These are phyloP conservation scores for Raffaelea deltoideospora DNA, from an alignment of 2,329 filamentous ascomycete species.

Conservation along the genomic window DNA sequence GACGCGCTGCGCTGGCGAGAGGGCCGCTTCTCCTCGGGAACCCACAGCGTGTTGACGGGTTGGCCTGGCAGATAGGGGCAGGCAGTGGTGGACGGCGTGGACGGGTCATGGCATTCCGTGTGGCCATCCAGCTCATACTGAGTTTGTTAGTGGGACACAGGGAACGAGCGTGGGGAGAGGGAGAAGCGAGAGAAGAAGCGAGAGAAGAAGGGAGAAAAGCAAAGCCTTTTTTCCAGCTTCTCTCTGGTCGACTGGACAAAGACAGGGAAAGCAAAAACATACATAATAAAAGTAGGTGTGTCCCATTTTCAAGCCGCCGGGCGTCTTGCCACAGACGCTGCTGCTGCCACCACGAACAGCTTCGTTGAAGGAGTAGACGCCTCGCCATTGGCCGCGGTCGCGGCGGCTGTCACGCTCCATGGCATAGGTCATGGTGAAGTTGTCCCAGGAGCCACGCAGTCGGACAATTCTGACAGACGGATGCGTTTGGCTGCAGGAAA, in stretches of 20 bases:
- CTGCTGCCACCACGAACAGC: slow-evolving; percentile 69
- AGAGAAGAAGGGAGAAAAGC: too few relatives aligned
- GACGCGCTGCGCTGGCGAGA: slow-evolving; percentile 49
- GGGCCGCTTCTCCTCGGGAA: slow-evolving; percentile 57
- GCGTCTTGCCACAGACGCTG: slow-evolving; percentile 30
- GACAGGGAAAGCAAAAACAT: slow-evolving; percentile 23
- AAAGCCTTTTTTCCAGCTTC: too few relatives aligned
- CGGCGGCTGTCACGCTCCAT: slow-evolving; percentile 70
- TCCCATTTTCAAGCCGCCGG: slow-evolving; percentile 80
- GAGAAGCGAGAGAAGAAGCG: slow-evolving; percentile 1
- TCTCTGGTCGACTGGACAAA: slow-evolving; percentile 5
- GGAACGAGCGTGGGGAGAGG: neutral
- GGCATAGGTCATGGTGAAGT: slow-evolving; percentile 63
- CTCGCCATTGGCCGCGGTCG: slow-evolving; percentile 66
- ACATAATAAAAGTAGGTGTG: slow-evolving; percentile 94
- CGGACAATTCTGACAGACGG: slow-evolving; percentile 54
- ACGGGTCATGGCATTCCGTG: slow-evolving; percentile 59
- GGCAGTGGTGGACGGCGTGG: slow-evolving; percentile 56
- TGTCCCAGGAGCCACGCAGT: slow-evolving; percentile 89
- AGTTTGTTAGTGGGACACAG: slow-evolving; percentile 11
- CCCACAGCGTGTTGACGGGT: slow-evolving; percentile 66
- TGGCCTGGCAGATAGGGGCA: slow-evolving; percentile 86
- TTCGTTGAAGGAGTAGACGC: slow-evolving; percentile 73
- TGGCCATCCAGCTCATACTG: slow-evolving; percentile 76
- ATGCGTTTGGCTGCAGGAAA: slow-evolving; percentile 35